phyloP scores from a whole-genome alignment of 306 rosid species.

The Prunus persica region Prunus_persica_NCBIv2 NC_034016.1:15132501-15133000 shows the following conservation, averaged over 20 bases:
- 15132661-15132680: no score
- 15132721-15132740: neutral
- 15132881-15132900: conserved; percentile 37
- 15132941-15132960: conserved; percentile 16
- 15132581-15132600: no score
- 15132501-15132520: no score
- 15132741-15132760: neutral
- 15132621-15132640: no score
- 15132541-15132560: no score
- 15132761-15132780: neutral
- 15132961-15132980: conserved; percentile 22
- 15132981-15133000: conserved; percentile 27
- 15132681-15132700: no score
- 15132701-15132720: neutral
- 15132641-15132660: no score
- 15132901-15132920: conserved; percentile 41
- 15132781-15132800: conserved; percentile 8
- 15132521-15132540: no score
- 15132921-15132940: conserved; percentile 37
- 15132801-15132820: conserved; percentile 23
- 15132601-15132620: no score
- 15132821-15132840: conserved; percentile 47
- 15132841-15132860: conserved; percentile 43
- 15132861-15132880: conserved; percentile 32
- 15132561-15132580: no score